Evolutionary conservation across 179 eudicot species (phyloP), one percentile per base, ranked within the genome.

Genomic region (Camellia oleifera): DNA sequence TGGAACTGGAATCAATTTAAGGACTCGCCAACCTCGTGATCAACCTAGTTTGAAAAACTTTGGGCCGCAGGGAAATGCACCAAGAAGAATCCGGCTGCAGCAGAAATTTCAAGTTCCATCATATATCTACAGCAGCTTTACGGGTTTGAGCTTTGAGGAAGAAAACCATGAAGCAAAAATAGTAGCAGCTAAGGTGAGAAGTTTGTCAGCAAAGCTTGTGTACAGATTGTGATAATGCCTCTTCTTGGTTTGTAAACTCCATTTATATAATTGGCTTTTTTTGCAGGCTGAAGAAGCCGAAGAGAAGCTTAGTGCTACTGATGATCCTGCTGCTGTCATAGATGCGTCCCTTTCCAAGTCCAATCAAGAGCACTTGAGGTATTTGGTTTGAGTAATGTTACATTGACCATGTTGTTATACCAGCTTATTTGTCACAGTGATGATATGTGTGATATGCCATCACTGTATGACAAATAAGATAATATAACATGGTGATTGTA

Each of bases 21-120:
- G 88, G 86, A 6, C 84, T 63, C 90, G 84, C 10, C 73, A 54
- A n/a, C 23, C 73, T 13, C 66, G 13, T 32, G 78, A 77, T 73
- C 81, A 50, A 72, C 53, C 76, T 5, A 54, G 18, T 61, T 42
- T 83, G 2, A 67, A 79, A 42, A 80, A 72, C 70, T n/a, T 69
- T 7, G 72, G n/a, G 13, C 8, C 10, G 9, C 98, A 95, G 54
- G 98, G 98, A 82, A 83, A 81, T 83, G 97, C 98, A 60, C 81
- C 86, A 48, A 79, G 79, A 75, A 79, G 85, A 75, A 46, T 82
- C 26, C 78, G 79, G 42, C 69, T 82, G 76, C 79, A 82, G 67
- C 78, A 73, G 69, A 64, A 66, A 45, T 45, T 78, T 56, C 60
- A 65, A 14, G 61, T 54, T 54, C 81, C 81, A 44, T 53, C 62